Conservation (phyloP, 192 early-diverging fungal species). For the Coemansia sp. region DNA sequence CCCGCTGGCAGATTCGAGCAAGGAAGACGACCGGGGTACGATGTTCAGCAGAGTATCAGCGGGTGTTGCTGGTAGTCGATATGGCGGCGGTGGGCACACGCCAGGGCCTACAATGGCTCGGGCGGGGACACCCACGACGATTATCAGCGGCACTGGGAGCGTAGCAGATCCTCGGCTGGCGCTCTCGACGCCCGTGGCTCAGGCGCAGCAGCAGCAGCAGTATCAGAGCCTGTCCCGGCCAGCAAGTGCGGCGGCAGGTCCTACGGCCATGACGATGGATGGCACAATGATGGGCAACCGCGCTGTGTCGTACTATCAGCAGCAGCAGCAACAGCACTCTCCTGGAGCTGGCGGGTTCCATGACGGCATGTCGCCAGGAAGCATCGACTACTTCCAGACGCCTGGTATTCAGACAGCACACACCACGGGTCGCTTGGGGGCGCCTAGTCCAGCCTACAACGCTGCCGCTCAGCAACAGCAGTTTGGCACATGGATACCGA, state of each 20-base stretch:
- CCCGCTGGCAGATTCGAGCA: slow-evolving; percentile 33
- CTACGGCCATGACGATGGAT: slow-evolving; percentile 8
- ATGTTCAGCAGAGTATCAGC: slow-evolving; percentile 31
- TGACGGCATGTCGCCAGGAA: slow-evolving; percentile 16
- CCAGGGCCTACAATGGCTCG: slow-evolving; percentile 23
- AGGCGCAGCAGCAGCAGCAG: slow-evolving; percentile 40
- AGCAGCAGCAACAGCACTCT: slow-evolving; percentile 5
- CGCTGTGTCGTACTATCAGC: slow-evolving; percentile 27
- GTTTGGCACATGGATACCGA: background rate
- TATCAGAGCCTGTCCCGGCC: slow-evolving; percentile 11
- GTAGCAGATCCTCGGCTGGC: slow-evolving; percentile 29
- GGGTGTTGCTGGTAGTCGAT: slow-evolving; percentile 18
- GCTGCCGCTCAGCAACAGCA: background rate
- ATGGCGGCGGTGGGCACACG: slow-evolving; percentile 15
- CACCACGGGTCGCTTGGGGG: background rate
- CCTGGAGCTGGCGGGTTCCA: slow-evolving; percentile 18
- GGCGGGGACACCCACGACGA: slow-evolving; percentile 35
- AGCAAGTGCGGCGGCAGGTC: background rate
- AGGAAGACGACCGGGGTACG: slow-evolving; percentile 35
- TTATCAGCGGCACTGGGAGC: slow-evolving; percentile 35
- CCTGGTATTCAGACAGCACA: slow-evolving; percentile 3
- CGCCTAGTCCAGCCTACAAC: background rate
- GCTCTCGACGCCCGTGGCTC: slow-evolving; percentile 44
- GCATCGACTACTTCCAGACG: slow-evolving; percentile 19
- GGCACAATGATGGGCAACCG: slow-evolving; percentile 19